These are phyloP conservation scores for Debaryomyces udenii DNA, from an alignment of 1,139 yeast genomes.

Conservation along the genomic window DNA sequence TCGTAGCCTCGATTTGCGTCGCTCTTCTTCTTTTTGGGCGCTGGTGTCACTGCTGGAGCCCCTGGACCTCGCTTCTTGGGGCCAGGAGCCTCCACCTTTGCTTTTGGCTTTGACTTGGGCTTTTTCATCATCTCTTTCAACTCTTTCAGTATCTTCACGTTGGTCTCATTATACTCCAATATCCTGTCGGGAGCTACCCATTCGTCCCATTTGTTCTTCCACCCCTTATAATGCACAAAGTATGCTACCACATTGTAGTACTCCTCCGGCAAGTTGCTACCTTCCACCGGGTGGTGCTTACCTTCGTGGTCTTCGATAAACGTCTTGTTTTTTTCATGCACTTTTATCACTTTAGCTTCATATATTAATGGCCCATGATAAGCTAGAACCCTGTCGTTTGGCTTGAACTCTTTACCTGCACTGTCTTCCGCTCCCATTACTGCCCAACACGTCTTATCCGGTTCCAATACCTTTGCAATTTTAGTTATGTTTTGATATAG, in stretches of 20 bases:
- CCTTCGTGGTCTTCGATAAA: slow-evolving; percentile 48
- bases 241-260: slow-evolving; percentile 49
- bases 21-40: slow-evolving; percentile 18
- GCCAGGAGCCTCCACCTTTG: slow-evolving; percentile 9
- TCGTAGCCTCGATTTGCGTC: slow-evolving; percentile 30
- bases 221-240: slow-evolving; percentile 88
- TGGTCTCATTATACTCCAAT: slow-evolving; percentile 70
- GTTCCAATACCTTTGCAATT: background rate
- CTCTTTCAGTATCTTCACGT: slow-evolving; percentile 63
- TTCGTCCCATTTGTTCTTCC: slow-evolving; percentile 97
- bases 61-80: slow-evolving; percentile 4
- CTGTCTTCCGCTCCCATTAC: slow-evolving; percentile 2
- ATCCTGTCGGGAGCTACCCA: slow-evolving; percentile 82
- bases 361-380: slow-evolving; percentile 90
- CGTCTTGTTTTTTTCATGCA: slow-evolving; percentile 56
- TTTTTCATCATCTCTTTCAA: slow-evolving; percentile 29
- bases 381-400: slow-evolving; percentile 65
- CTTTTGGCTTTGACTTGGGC: slow-evolving; percentile 10
- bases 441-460: background rate
- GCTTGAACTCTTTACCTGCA: slow-evolving; percentile 19
- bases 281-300: slow-evolving; percentile 30
- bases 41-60: background rate
- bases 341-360: slow-evolving; percentile 78
- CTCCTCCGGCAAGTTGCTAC: slow-evolving; percentile 50
- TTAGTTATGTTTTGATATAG: background rate